Conservation (phyloP, 495 filamentous ascomycete genomes). For the Hypoxylon rickii region DNA sequence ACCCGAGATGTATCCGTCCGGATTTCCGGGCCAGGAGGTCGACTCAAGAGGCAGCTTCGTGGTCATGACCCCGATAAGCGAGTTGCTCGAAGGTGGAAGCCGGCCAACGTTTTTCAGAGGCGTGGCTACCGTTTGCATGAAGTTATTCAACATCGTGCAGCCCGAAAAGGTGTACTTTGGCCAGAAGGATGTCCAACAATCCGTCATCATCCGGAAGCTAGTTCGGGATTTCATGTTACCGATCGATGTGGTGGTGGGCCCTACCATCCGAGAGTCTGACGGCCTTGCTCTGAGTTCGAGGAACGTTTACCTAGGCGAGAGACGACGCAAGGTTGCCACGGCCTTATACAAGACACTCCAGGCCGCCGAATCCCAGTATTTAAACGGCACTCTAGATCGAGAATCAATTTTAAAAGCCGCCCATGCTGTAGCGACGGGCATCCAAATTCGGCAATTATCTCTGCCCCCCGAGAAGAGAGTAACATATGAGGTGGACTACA, state of each 20-base stretch:
- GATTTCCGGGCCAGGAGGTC: slow-evolving; percentile 80
- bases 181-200: slow-evolving; percentile 98
- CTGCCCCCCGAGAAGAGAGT: slow-evolving; percentile 66
- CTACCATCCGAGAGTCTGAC: slow-evolving; percentile 76
- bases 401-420: slow-evolving; percentile 72
- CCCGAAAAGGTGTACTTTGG: slow-evolving; percentile 94
- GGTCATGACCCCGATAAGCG: slow-evolving; percentile 82
- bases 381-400: slow-evolving; percentile 58
- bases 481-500: slow-evolving; percentile 82
- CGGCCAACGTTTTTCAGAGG: slow-evolving; percentile 96
- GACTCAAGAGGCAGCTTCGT: slow-evolving; percentile 85
- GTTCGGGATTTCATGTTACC: slow-evolving; percentile 87
- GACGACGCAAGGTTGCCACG: slow-evolving; percentile 71
- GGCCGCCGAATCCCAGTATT: slow-evolving; percentile 71
- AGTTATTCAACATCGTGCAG: slow-evolving; percentile 89
- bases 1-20: slow-evolving; percentile 80
- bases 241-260: slow-evolving; percentile 71
- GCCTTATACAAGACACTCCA: slow-evolving; percentile 70
- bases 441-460: slow-evolving; percentile 64
- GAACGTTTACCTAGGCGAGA: slow-evolving; percentile 86
- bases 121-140: slow-evolving; percentile 96
- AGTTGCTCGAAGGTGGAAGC: slow-evolving; percentile 78
- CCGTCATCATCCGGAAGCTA: slow-evolving; percentile 83
- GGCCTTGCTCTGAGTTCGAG: slow-evolving; percentile 92
- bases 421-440: slow-evolving; percentile 51